Conservation (phyloP, 163 green algal species). For the Chloromonas sp. region DNA sequence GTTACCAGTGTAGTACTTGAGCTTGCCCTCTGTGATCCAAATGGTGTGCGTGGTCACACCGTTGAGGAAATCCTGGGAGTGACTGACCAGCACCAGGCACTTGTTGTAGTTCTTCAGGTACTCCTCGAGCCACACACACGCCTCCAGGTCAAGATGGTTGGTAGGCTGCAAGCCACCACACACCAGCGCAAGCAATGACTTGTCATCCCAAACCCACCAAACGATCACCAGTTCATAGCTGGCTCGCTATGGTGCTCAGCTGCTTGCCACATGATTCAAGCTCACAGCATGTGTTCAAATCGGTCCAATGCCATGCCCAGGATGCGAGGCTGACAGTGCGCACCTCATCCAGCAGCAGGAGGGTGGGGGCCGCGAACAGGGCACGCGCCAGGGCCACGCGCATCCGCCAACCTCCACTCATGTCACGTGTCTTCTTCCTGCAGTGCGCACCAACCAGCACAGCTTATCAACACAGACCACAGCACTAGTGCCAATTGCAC, state of each 20-base stretch:
- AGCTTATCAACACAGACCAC: neutral
- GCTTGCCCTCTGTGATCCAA: slow-evolving; percentile 55
- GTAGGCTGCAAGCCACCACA: slow-evolving; percentile 61
- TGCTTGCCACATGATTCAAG: slow-evolving; percentile 29
- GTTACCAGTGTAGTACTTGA: slow-evolving; percentile 20
- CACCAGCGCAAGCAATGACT: too few relatives aligned
- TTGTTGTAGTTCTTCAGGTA: slow-evolving; percentile 69
- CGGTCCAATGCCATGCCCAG: too few relatives aligned
- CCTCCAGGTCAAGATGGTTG: slow-evolving; percentile 94
- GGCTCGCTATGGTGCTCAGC: neutral
- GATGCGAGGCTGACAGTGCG: too few relatives aligned
- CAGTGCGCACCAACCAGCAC: neutral
- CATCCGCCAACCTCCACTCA: slow-evolving; percentile 92
- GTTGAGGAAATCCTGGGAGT: slow-evolving; percentile 76
- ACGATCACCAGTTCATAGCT: neutral
- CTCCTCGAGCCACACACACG: slow-evolving; percentile 79
- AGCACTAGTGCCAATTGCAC: neutral
- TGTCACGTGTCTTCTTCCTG: slow-evolving; percentile 14
- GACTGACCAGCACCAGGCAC: slow-evolving; percentile 70
- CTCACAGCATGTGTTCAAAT: slow-evolving; percentile 28
- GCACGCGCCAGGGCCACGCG: slow-evolving; percentile 87
- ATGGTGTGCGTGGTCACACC: slow-evolving; percentile 80
- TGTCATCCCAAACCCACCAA: slow-evolving; percentile 9
- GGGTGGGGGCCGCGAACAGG: slow-evolving; percentile 86
- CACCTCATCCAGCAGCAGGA: slow-evolving; percentile 87